phyloP scores from a whole-genome alignment of 805 yeast genomes.

The Ogataea methanolica region DNA sequence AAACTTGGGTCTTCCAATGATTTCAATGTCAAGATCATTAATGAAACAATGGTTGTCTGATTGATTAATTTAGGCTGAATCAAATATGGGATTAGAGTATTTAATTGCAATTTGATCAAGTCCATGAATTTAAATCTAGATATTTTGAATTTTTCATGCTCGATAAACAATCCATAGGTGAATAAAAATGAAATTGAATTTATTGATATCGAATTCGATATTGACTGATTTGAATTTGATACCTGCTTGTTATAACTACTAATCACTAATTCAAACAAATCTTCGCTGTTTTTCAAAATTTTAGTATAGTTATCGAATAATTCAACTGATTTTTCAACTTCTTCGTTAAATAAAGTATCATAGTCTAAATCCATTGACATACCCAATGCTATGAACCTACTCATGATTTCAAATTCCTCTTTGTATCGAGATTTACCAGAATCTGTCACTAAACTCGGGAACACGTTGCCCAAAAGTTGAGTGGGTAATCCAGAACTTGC shows the following conservation, averaged over 20 bases:
- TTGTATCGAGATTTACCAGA: not conserved
- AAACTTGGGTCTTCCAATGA: slow-evolving; percentile 9
- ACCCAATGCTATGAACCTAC: slow-evolving; percentile 38
- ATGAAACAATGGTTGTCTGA: slow-evolving; percentile 11
- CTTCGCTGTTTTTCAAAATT: slow-evolving; percentile 30
- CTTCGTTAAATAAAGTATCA: slow-evolving; percentile 32
- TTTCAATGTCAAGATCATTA: slow-evolving; percentile 17
- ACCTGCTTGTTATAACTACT: slow-evolving; percentile 29
- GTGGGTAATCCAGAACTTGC: slow-evolving; percentile 1
- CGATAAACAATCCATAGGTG: slow-evolving; percentile 20
- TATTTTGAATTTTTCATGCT: slow-evolving; percentile 7
- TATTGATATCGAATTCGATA: slow-evolving; percentile 26
- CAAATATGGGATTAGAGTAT: slow-evolving; percentile 37
- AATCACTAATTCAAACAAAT: slow-evolving; percentile 37
- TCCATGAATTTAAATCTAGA: slow-evolving; percentile 15
- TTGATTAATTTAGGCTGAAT: slow-evolving; percentile 19
- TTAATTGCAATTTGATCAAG: slow-evolving; percentile 38
- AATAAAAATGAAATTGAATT: slow-evolving; percentile 26
- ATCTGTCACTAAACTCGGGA: slow-evolving; percentile 8
- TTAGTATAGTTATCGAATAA: slow-evolving; percentile 33
- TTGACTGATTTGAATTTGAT: slow-evolving; percentile 8
- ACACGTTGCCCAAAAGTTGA: slow-evolving; percentile 4
- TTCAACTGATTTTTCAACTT: slow-evolving; percentile 33
- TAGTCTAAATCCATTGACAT: slow-evolving; percentile 64
- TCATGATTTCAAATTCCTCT: slow-evolving; percentile 16